Conservation (phyloP, 768 basidiomycete genomes). For the Suillus discolor region DNA sequence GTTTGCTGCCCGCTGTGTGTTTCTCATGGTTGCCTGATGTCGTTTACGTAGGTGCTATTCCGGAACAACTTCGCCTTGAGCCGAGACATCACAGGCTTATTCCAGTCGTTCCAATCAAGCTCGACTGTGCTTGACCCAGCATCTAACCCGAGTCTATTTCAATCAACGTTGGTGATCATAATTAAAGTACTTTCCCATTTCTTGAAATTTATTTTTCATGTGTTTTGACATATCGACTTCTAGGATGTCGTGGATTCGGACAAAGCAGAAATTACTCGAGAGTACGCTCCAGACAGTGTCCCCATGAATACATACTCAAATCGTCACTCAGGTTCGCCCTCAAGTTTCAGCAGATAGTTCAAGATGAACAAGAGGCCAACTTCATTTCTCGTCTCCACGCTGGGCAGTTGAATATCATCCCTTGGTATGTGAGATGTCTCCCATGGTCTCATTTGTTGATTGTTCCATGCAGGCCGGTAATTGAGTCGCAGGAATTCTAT, state of each 20-base stretch:
- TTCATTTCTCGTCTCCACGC: slow-evolving; percentile 63
- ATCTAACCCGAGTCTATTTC: slow-evolving; percentile 60
- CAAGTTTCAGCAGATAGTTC: slow-evolving; percentile 63
- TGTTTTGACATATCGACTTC: background rate
- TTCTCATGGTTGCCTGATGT: background rate
- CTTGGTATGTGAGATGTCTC: slow-evolving; percentile 42
- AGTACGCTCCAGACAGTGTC: slow-evolving; percentile 40
- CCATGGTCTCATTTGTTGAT: background rate
- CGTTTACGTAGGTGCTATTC: slow-evolving; percentile 51
- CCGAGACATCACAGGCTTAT: slow-evolving; percentile 62
- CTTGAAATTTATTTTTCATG: background rate
- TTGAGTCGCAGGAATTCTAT: slow-evolving; percentile 64
- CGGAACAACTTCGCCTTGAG: slow-evolving; percentile 68
- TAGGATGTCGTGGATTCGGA: slow-evolving; percentile 69
- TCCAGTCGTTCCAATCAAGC: slow-evolving; percentile 63
- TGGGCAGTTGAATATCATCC: slow-evolving; percentile 57
- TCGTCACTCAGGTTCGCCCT: slow-evolving; percentile 45
- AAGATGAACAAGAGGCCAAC: slow-evolving; percentile 60
- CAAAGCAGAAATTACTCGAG: slow-evolving; percentile 56
- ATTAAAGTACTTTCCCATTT: slow-evolving; percentile 48
- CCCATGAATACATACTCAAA: background rate
- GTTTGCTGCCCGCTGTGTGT: slow-evolving; percentile 31
- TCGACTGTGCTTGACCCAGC: slow-evolving; percentile 59
- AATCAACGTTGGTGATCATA: slow-evolving; percentile 60
- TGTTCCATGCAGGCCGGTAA: slow-evolving; percentile 44